phyloP scores from a whole-genome alignment of 73 alveolate species.

The Paramecium sonneborni region DNA sequence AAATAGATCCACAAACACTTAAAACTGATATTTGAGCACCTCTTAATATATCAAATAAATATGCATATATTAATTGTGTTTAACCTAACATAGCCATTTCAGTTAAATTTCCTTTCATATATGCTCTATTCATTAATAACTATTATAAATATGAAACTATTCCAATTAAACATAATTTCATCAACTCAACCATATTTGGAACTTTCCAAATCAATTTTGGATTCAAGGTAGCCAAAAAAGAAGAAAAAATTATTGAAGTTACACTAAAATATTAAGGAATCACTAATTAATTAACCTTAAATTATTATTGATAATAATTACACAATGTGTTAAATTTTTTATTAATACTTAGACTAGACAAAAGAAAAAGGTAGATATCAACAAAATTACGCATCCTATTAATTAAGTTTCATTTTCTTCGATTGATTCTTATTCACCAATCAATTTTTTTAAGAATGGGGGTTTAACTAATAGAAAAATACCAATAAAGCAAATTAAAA shows the following conservation, averaged over 20 bases:
- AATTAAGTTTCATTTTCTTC: background rate
- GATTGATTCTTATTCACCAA: background rate
- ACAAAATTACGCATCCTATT: background rate
- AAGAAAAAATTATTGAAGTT: background rate
- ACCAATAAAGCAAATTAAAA: background rate
- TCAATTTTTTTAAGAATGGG: background rate
- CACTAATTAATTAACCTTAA: background rate
- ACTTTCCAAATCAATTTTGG: background rate
- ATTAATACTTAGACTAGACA: background rate
- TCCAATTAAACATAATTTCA: background rate
- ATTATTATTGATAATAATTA: background rate
- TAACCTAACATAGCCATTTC: slow-evolving; percentile 33
- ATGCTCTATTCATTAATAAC: slow-evolving; percentile 30
- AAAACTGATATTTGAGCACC: background rate
- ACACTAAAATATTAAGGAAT: background rate
- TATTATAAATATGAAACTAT: background rate
- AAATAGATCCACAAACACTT: background rate
- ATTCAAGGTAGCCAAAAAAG: background rate
- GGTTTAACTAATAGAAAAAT: background rate
- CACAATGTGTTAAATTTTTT: background rate
- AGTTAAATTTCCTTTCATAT: slow-evolving; percentile 1
- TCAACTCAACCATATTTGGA: background rate
- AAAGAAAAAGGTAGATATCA: background rate
- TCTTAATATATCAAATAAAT: background rate
- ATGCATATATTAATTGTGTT: background rate